Evolutionary conservation across 352 stramenopile species (phyloP), one percentile per base, ranked within the genome.

Genomic region (Pythium chondricola): DNA sequence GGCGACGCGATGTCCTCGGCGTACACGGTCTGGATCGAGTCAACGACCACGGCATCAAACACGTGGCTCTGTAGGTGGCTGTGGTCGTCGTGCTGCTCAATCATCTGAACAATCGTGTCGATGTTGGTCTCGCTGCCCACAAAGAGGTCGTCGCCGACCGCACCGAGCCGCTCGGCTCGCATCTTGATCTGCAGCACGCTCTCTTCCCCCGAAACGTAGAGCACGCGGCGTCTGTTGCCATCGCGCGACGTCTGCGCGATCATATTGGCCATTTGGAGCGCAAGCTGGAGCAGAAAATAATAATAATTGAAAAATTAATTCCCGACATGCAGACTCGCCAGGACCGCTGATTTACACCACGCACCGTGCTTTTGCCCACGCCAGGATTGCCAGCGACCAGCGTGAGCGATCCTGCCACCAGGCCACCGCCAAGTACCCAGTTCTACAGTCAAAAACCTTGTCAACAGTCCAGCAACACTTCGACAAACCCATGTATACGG

Each of bases 191-290:
- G 96, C 29, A 89, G 63, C n/a, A 90, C 70, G 52, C 92, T 98
- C 60, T 99, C 96, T 71, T 99, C 96, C 18, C 96, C 96, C 2
- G 93, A 98, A 4, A 98, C 74, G 59, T 99, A 99, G 14, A 98
- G 71, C 17, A 98, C 93, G 20, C 79, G 75, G 2, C 46, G 46
- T 0, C 29, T 16, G n/a, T 55, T 48, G 1, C 18, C 35, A 17
- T 38, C 26, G 0, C 14, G 30, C 3, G 42, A 25, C 5, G 56
- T 64, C 9, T 43, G 41, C 0, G 81, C 71, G 17, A 94, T 56
- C 83, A 93, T 93, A 41, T 93, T 93, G 17, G 93, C 93, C 56
- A 96, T 83, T 65, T 98, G 95, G 27, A 98, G 68, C 17, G 96
- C 72, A 17, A 98, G 74, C 60, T 92, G 39, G n/a, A 53, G 37